phyloP scores from a whole-genome alignment of 352 stramenopile genomes.

The Thraustotheca clavata region DNA sequence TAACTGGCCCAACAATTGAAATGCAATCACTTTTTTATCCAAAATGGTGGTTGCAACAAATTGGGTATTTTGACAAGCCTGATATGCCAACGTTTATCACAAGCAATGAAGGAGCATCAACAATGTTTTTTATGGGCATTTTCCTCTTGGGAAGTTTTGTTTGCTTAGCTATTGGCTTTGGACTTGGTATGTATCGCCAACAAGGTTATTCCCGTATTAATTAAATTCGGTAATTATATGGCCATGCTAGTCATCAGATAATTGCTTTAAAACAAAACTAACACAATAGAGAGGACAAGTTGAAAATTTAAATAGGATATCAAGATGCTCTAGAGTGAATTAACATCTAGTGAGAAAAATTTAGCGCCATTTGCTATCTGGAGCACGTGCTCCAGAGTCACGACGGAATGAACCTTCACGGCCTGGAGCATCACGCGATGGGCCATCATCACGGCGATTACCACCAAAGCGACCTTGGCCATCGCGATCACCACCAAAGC shows the following conservation, averaged over 20 bases:
- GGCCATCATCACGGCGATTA: too few relatives aligned
- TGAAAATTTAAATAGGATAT: slow-evolving; percentile 17
- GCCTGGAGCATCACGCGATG: too few relatives aligned
- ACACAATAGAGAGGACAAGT: too few relatives aligned
- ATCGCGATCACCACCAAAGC: slow-evolving; percentile 39
- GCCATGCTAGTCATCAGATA: neutral
- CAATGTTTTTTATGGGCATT: slow-evolving; percentile 1
- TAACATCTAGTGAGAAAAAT: neutral
- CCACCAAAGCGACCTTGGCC: slow-evolving; percentile 52
- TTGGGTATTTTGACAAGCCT: slow-evolving; percentile 56
- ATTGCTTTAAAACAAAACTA: too few relatives aligned
- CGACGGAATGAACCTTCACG: slow-evolving; percentile 33
- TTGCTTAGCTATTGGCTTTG: slow-evolving; percentile 18
- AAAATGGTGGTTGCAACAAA: slow-evolving; percentile 73
- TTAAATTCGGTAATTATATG: neutral
- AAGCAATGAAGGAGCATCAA: slow-evolving; percentile 5
- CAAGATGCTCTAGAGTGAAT: neutral
- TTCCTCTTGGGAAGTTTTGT: slow-evolving; percentile 1
- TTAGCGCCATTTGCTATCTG: slow-evolving; percentile 12
- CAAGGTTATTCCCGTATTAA: neutral
- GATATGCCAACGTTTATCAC: slow-evolving; percentile 17
- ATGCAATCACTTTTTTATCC: slow-evolving; percentile 72
- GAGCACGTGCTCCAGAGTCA: slow-evolving; percentile 23
- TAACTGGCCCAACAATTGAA: too few relatives aligned
- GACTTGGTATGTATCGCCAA: slow-evolving; percentile 5